Evolutionary conservation across 495 filamentous ascomycete genomes (phyloP).

Genomic region (Schizothecium vesticola): DNA sequence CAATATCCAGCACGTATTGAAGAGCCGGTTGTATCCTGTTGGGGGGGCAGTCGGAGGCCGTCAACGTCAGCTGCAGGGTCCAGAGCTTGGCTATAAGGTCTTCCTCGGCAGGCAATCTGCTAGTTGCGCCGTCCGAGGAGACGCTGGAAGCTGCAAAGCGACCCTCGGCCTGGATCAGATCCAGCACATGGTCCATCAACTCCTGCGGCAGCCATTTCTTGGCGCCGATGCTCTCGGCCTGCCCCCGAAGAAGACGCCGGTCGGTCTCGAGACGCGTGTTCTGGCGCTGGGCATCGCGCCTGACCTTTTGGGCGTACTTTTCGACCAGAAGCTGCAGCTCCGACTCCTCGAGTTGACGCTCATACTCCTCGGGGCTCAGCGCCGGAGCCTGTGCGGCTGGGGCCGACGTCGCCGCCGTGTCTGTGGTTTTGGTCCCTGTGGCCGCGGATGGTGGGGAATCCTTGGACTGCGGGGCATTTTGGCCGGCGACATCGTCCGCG

Average conservation of each 20-base stretch:
- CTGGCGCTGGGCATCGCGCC: conserved; percentile 61
- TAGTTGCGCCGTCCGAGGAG: conserved; percentile 33
- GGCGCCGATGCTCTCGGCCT: conserved; percentile 62
- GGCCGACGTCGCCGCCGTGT: conserved; percentile 34
- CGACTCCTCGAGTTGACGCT: conserved; percentile 72
- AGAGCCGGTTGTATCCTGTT: conserved; percentile 59
- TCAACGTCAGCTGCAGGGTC: conserved; percentile 67
- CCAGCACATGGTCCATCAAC: conserved; percentile 67
- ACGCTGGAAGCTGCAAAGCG: conserved; percentile 44
- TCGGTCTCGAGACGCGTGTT: conserved; percentile 71
- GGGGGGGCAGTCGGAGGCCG: conserved; percentile 60
- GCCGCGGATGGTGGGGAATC: conserved; percentile 27
- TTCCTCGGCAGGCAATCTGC: conserved; percentile 54
- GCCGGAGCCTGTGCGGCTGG: conserved; percentile 42
- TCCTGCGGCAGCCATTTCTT: conserved; percentile 75
- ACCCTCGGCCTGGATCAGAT: conserved; percentile 50
- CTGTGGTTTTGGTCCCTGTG: conserved; percentile 5
- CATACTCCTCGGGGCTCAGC: conserved; percentile 76
- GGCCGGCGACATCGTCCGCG: conserved; percentile 27
- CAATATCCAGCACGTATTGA: conserved; percentile 56
- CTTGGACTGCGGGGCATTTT: conserved; percentile 31
- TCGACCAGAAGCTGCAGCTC: conserved; percentile 80
- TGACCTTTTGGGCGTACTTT: conserved; percentile 66
- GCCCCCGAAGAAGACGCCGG: conserved; percentile 65
- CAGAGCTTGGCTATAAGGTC: conserved; percentile 73